Conservation (phyloP, 768 basidiomycete species). For the Russula ochroleuca region DNA sequence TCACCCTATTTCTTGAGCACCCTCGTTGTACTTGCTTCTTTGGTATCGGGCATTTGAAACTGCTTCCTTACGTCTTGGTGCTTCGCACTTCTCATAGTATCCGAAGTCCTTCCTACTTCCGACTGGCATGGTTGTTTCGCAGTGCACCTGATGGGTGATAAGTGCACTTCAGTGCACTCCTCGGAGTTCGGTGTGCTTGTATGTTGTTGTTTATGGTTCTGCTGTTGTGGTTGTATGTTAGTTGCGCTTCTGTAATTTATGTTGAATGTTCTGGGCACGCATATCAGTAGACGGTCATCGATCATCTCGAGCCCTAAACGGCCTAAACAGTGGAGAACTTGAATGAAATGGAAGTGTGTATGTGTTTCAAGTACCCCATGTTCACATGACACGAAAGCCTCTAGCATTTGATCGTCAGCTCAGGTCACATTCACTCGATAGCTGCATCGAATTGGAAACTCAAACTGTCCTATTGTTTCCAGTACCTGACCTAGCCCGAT, state of each 20-base stretch:
- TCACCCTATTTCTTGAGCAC: not conserved
- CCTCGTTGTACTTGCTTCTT: not conserved
- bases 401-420: not conserved
- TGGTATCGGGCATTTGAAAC: not conserved
- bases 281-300: not conserved
- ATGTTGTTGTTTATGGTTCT: constrained; percentile 9
- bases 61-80: not conserved
- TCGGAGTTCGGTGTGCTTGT: constrained; percentile 7
- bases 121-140: not conserved
- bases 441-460: not conserved
- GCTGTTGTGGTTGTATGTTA: not conserved
- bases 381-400: not conserved
- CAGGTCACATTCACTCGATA: not conserved
- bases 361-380: not conserved
- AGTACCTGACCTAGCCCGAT: not conserved
- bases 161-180: constrained; percentile 4
- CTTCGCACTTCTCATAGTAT: not conserved
- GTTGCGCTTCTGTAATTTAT: not conserved
- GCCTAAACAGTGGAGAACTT: not conserved
- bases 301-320: too few relatives aligned
- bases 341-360: not conserved
- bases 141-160: not conserved
- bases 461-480: not conserved
- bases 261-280: not conserved
- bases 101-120: constrained; percentile 1